Evolutionary conservation across 2,329 filamentous ascomycete species (phyloP).

Genomic region (Colletotrichum aenigma): DNA sequence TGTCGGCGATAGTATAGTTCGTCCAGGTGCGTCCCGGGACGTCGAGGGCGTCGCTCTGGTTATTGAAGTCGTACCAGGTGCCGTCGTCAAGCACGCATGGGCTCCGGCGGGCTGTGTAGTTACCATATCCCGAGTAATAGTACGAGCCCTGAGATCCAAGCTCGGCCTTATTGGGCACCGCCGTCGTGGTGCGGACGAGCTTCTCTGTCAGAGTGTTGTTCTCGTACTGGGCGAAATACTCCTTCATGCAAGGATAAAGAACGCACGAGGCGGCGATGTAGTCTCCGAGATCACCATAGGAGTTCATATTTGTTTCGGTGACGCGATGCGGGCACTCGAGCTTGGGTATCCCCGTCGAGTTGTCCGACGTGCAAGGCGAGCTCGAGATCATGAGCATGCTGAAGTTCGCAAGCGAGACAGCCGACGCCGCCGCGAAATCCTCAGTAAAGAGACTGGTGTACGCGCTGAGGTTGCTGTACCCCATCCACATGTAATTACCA

Average conservation of each 20-base stretch:
- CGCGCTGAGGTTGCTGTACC: slow-evolving; percentile 6
- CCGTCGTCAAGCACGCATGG: slow-evolving; percentile 7
- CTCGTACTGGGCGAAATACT: background rate
- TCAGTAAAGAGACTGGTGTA: background rate
- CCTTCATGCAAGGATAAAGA: slow-evolving; percentile 7
- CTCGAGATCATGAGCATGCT: background rate
- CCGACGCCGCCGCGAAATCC: background rate
- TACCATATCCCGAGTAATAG: background rate
- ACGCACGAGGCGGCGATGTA: slow-evolving; percentile 2
- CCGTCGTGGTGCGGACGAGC: slow-evolving; percentile 3
- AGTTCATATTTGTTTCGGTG: background rate
- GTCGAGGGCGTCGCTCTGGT: background rate
- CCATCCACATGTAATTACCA: slow-evolving; percentile 9
- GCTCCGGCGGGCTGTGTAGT: background rate
- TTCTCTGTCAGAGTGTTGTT: background rate
- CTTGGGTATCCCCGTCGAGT: background rate
- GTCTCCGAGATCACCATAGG: background rate
- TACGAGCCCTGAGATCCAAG: background rate
- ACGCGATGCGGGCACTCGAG: background rate
- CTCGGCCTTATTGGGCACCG: background rate
- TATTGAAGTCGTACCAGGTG: background rate
- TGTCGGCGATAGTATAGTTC: background rate
- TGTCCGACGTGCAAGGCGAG: background rate
- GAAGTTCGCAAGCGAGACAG: slow-evolving; percentile 6
- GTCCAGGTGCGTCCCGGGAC: background rate